These are phyloP conservation scores for Salisapilia sapeloensis DNA, from an alignment of 352 stramenopile genomes.

Conservation along the genomic window DNA sequence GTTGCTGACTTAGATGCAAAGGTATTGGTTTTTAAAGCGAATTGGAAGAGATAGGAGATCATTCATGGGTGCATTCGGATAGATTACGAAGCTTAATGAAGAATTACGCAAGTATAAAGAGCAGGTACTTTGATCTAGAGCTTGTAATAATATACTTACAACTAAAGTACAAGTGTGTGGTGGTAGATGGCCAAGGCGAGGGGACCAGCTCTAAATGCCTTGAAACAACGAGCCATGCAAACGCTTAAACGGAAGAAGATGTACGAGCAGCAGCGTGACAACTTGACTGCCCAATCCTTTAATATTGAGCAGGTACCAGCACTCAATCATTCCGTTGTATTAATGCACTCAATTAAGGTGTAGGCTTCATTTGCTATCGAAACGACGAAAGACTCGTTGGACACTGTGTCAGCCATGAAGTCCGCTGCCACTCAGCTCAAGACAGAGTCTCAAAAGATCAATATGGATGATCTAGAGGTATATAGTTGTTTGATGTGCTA, in stretches of 20 bases:
- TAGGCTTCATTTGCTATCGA: slow-evolving; percentile 84
- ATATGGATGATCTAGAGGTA: slow-evolving; percentile 92
- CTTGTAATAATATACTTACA: background rate
- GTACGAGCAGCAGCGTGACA: slow-evolving; percentile 72
- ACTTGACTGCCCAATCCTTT: slow-evolving; percentile 64
- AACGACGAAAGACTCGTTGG: slow-evolving; percentile 83
- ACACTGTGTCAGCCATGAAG: slow-evolving; percentile 92
- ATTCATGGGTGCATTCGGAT: background rate
- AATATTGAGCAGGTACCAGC: slow-evolving; percentile 68
- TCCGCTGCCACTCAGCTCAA: slow-evolving; percentile 83
- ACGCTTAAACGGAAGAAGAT: slow-evolving; percentile 83
- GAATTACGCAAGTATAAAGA: slow-evolving; percentile 68
- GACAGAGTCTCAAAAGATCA: slow-evolving; percentile 89
- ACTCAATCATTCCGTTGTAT: slow-evolving; percentile 1
- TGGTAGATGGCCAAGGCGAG: slow-evolving; percentile 58
- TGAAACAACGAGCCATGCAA: slow-evolving; percentile 76
- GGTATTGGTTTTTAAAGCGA: slow-evolving; percentile 9
- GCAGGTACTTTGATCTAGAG: slow-evolving; percentile 11
- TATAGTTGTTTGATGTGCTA: slow-evolving; percentile 2
- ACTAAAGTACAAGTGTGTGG: background rate
- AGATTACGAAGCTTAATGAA: slow-evolving; percentile 72
- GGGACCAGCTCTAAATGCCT: slow-evolving; percentile 36
- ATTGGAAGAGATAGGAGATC: background rate
- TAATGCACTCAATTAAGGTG: background rate
- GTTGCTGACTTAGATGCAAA: slow-evolving; percentile 68